phyloP scores from a whole-genome alignment of 2,329 filamentous ascomycete species.

The Ilyonectria mors-panacis region DNA sequence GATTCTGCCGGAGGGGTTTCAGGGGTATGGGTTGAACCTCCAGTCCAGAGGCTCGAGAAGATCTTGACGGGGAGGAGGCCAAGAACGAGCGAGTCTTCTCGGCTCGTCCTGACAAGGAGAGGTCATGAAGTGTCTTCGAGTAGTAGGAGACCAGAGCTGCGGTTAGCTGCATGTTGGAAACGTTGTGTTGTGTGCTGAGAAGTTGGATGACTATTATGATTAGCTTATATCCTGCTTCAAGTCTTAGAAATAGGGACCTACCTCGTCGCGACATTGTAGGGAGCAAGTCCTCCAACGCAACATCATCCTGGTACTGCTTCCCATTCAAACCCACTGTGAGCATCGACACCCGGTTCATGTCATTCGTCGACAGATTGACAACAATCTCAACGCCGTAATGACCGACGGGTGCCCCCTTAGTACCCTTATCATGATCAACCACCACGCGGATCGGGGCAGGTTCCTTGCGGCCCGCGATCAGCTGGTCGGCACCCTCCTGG shows the following conservation, averaged over 20 bases:
- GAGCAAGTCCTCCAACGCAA: conserved; percentile 80
- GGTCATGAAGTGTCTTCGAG: conserved; percentile 79
- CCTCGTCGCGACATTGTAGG: conserved; percentile 81
- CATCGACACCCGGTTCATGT: conserved; percentile 65
- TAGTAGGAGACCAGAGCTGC: conserved; percentile 83
- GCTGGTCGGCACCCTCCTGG: conserved; percentile 75
- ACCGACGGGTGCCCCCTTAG: conserved; percentile 75
- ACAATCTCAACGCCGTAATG: conserved; percentile 81
- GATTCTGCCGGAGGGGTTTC: conserved; percentile 48
- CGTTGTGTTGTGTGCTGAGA: conserved; percentile 78
- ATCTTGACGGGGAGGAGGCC: conserved; percentile 89
- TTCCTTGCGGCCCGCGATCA: conserved; percentile 75
- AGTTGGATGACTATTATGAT: conserved; percentile 76
- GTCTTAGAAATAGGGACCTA: conserved; percentile 58
- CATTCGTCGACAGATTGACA: conserved; percentile 71
- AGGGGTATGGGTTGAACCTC: conserved; percentile 64
- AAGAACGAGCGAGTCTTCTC: conserved; percentile 79
- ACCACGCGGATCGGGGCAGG: conserved; percentile 80
- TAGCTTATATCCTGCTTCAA: conserved; percentile 45
- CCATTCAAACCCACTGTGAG: conserved; percentile 76
- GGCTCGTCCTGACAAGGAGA: conserved; percentile 74
- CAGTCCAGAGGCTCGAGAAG: conserved; percentile 84
- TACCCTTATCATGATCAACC: conserved; percentile 78
- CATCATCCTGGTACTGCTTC: conserved; percentile 79
- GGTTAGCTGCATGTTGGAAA: conserved; percentile 75